A percentile compares a stretch with the other conserved stretches of the same genome.
phyloP scores from a whole-genome alignment of 1,139 yeast species.

The Zhuliangozyma parablackwelliae region DNA sequence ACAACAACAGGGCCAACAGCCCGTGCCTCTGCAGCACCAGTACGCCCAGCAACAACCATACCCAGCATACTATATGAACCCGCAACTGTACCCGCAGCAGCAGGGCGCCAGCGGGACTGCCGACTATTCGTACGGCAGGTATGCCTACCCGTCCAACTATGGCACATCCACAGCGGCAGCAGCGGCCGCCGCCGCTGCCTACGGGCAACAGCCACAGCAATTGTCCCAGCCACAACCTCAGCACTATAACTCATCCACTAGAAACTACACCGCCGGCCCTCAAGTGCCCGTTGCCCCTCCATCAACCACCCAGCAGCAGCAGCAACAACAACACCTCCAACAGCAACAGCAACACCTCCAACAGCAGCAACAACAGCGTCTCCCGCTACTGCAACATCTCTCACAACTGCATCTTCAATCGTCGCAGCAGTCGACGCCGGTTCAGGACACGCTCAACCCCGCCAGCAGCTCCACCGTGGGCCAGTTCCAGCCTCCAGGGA shows the following conservation, averaged over 20 bases:
- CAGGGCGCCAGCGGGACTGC: too few species aligned
- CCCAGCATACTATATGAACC: constrained; percentile 10
- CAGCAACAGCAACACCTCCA: constrained; percentile 9
- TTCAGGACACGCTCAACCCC: constrained; percentile 20
- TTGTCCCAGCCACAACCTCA: constrained; percentile 17
- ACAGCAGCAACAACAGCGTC: constrained; percentile 9
- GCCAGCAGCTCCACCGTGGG: constrained; percentile 37
- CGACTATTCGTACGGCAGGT: too few species aligned
- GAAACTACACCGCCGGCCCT: constrained; percentile 6
- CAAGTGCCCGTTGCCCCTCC: constrained; percentile 4
- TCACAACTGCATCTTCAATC: background rate
- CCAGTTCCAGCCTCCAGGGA: constrained; percentile 48
- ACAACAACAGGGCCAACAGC: constrained; percentile 6
- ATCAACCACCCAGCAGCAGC: constrained; percentile 8
- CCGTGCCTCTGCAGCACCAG: constrained; percentile 16
- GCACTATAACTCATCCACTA: constrained; percentile 10
- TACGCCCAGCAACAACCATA: constrained; percentile 13
- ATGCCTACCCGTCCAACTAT: too few species aligned
- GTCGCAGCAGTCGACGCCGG: constrained; percentile 10
- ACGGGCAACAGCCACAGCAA: constrained; percentile 10
- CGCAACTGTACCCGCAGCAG: too few species aligned
- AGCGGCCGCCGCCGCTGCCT: constrained; percentile 1
- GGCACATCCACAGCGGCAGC: too few species aligned
- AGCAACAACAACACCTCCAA: constrained; percentile 9
- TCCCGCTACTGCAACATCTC: constrained; percentile 3